Evolutionary conservation across 2,329 filamentous ascomycete species (phyloP).

Genomic region (Pseudogymnoascus sp.): DNA sequence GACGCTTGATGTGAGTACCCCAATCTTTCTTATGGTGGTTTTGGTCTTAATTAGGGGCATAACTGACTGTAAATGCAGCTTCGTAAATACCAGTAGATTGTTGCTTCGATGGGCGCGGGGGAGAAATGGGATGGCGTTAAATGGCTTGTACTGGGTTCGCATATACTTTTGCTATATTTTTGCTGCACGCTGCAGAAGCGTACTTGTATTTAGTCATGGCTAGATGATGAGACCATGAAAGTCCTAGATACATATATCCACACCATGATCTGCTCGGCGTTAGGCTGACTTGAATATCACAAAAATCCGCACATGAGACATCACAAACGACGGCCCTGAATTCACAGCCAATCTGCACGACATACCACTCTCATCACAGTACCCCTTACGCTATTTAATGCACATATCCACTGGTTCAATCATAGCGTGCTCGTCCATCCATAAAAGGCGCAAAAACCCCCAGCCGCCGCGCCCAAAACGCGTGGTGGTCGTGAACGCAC

Average conservation of each 20-base stretch:
- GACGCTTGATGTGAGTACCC: conserved; percentile 80
- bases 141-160: background rate
- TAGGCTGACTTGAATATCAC: background rate
- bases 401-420: background rate
- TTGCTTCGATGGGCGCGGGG: background rate
- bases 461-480: background rate
- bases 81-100: conserved; percentile 9
- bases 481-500: conserved; percentile 8
- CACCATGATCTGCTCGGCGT: background rate
- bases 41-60: background rate
- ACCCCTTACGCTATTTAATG: background rate
- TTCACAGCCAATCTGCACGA: background rate
- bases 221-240: background rate
- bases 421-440: background rate
- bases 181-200: background rate
- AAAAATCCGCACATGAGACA: background rate
- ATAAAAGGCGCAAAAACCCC: background rate
- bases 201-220: conserved; percentile 3
- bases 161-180: background rate
- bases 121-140: background rate
- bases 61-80: conserved; percentile 5
- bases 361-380: background rate
- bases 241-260: background rate
- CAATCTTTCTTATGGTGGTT: background rate
- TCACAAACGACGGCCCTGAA: background rate